Conservation (phyloP, 1,284 basidiomycete genomes). For the Ustilago nuda region DNA sequence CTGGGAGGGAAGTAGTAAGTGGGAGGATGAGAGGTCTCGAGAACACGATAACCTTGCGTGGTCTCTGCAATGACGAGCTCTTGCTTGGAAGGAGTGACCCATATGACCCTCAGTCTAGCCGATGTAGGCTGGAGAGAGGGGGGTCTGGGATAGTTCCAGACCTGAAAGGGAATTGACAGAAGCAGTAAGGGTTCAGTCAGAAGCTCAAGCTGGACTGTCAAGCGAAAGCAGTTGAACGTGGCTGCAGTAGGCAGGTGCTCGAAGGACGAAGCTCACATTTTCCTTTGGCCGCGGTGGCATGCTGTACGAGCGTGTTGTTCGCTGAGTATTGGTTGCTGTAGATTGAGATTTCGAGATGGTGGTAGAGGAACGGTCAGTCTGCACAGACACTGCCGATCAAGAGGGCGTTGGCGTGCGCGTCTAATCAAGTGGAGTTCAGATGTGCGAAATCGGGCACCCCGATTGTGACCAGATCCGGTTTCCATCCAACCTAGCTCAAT, state of each 20-base stretch:
- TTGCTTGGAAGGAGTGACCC: constrained; percentile 53
- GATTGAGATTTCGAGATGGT: constrained; percentile 4
- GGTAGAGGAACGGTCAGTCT: background rate
- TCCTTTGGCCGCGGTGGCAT: constrained; percentile 54
- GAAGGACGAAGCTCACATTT: constrained; percentile 32
- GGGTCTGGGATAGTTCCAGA: constrained; percentile 67
- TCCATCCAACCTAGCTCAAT: background rate
- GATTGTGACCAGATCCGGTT: constrained; percentile 4
- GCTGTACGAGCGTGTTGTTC: background rate
- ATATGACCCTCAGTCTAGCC: constrained; percentile 59
- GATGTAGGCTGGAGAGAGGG: constrained; percentile 58
- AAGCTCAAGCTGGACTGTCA: background rate
- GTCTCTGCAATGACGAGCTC: constrained; percentile 64
- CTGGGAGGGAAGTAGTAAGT: constrained; percentile 64
- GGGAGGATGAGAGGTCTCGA: constrained; percentile 66
- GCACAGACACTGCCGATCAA: background rate
- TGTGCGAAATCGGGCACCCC: background rate
- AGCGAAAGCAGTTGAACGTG: background rate
- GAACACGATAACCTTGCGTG: constrained; percentile 60
- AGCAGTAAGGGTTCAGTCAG: background rate
- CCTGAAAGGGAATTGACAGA: constrained; percentile 12
- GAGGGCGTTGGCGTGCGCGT: constrained; percentile 16
- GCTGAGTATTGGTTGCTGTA: background rate
- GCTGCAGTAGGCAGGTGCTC: background rate
- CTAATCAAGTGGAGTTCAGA: constrained; percentile 27